Evolutionary conservation across 331 rosid species (phyloP).

Genomic region (Dryas integrifolia): DNA sequence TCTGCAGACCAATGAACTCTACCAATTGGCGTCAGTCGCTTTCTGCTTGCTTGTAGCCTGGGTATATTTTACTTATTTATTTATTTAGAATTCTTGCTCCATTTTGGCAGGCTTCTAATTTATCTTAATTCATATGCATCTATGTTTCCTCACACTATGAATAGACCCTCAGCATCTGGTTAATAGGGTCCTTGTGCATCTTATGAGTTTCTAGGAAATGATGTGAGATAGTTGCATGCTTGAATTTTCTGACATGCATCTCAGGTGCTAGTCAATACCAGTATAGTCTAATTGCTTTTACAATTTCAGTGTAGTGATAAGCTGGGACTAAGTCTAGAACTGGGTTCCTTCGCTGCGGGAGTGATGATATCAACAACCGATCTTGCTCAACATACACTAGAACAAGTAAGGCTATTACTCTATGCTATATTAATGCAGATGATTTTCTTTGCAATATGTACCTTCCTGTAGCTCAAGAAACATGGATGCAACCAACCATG

Average conservation of each 20-base stretch:
- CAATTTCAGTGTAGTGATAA: slow-evolving; percentile 55
- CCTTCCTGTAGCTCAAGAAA: not conserved
- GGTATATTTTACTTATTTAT: slow-evolving; percentile 34
- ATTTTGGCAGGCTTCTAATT: not conserved
- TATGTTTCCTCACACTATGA: not conserved
- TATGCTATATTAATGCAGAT: not conserved
- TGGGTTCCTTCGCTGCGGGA: slow-evolving; percentile 60
- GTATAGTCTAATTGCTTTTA: slow-evolving; percentile 18
- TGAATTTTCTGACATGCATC: not conserved
- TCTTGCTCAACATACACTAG: slow-evolving; percentile 56
- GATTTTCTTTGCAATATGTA: slow-evolving; percentile 3
- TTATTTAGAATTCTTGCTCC: slow-evolving; percentile 2
- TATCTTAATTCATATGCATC: not conserved
- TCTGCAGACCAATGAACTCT: slow-evolving; percentile 57
- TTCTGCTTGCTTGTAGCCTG: slow-evolving; percentile 60
- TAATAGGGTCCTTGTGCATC: not conserved
- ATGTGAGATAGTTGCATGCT: slow-evolving; percentile 10
- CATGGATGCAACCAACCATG: slow-evolving; percentile 1
- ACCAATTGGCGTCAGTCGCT: slow-evolving; percentile 55
- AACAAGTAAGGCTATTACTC: slow-evolving; percentile 41
- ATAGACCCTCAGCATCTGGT: slow-evolving; percentile 3
- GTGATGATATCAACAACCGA: slow-evolving; percentile 60
- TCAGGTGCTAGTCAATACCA: not conserved
- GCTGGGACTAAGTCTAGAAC: slow-evolving; percentile 58
- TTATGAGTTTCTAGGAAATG: not conserved